Base-by-base conservation (phyloP, 345 rosid genomes). In the Firmiana major region DNA sequence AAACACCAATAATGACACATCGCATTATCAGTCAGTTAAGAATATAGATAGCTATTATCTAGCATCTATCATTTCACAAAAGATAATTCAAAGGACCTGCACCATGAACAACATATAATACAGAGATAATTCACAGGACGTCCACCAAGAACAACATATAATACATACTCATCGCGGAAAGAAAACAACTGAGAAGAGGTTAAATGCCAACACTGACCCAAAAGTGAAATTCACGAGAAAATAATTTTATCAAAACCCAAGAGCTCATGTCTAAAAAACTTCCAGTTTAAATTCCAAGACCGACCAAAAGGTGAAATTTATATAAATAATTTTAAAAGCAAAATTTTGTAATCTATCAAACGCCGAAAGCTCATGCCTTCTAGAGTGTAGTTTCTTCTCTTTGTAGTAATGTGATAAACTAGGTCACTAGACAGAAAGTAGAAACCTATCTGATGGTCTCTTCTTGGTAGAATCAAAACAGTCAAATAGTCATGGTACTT, bases 1-100 rank as follows among this genome's bases (percentile, higher is more conserved):
- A 76, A 79, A 43, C 38, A 43, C 71, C 75, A 78, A 78, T 65
- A 78, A 78, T 65, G 55, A 74, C 53, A 71, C 28, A 76, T 62
- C 34, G 22, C 71, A 77, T 13, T 31, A 31, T 31, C 65, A 53
- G 60, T 16, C 13, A 62, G 40, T 51, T 22, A 71, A 45, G 55
- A 55, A 24, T 79, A 67, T 63, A 38, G 17, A 49, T 24, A 19
- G 48, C 36, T 71, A 12, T 53, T 71, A 11, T 38, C 63, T n/a
- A 45, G 48, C 16, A 71, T 72, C 48, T 28, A 72, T 4, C 43
- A 59, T 64, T 36, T 62, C 10, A 72, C 21, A 40, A 17, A n/a
- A 60, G 59, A 22, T 26, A 16, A 22, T 53, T 21, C 13, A 6
- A 9, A 24, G 42, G 38, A 59, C 24, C 16, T 42, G 13, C 53